Evolutionary conservation across 1,139 yeast genomes (phyloP), one percentile per base, ranked within the genome.

Genomic region (Pichia sp.): DNA sequence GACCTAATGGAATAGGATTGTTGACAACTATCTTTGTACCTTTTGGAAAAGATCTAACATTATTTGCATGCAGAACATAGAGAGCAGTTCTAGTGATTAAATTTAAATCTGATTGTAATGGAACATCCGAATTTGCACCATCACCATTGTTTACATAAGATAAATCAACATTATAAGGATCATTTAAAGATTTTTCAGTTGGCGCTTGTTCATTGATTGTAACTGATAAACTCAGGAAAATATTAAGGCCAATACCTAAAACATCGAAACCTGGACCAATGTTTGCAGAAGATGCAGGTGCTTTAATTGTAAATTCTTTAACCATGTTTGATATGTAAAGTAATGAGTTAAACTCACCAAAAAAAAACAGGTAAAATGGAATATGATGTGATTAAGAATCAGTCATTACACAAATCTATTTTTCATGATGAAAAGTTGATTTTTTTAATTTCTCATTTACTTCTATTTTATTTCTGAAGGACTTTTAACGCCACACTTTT

Each of bases 261-360:
- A 92, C 98, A 67, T 92, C 98, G 63, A 90, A 92, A 1, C 98
- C 98, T 3, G 98, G 98, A 9, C 98, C 98, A 47, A 92, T 90
- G 63, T 92, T 92, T 60, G 98, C 98, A 43, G 96, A 86, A 3
- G 97, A 90, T 2, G 97, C 97, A 2, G 98, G 98, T 16, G 92
- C 96, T 50, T 77, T 80, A 60, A 90, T 79, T 44, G 64, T 65
- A 63, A 80, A 80, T 49, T 71, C 67, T 53, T 76, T 56, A 13
- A 56, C 40, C 65, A 59, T 60, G 9, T 22, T 23, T 25, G 41
- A 9, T 18, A 12, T 12, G n/a, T 8, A 7, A 9, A 7, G n/a
- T n/a, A 23, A 12, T 37, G 20, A 15, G 24, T 12, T 13, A 7
- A 11, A 37, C 13, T 25, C 25, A 24, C 25, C 1, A 12, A 9